These are phyloP conservation scores for Clonostachys byssicola DNA, from an alignment of 2,329 filamentous ascomycete species.

Conservation along the genomic window DNA sequence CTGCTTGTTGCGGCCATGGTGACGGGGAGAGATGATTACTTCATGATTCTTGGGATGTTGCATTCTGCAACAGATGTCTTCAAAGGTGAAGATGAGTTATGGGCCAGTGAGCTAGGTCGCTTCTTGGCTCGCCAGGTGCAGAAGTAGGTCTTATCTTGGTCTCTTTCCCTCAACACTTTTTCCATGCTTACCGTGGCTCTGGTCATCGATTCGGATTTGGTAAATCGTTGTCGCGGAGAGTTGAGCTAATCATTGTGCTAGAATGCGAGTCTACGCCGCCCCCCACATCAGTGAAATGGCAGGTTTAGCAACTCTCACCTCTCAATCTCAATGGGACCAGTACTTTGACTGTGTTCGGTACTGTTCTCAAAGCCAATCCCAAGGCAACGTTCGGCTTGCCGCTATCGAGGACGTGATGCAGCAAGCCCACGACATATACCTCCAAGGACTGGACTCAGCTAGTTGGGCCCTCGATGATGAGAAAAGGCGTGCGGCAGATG, in stretches of 20 bases:
- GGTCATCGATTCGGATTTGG: too few species aligned
- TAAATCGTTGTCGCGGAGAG: neutral
- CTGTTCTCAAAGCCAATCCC: neutral
- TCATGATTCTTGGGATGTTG: constrained; percentile 13
- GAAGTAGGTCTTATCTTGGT: constrained; percentile 11
- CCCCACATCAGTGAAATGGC: neutral
- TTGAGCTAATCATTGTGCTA: constrained; percentile 23
- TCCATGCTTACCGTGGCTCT: too few species aligned
- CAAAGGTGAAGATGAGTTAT: constrained; percentile 10
- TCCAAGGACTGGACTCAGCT: neutral
- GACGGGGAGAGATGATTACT: constrained; percentile 16
- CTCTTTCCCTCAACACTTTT: too few species aligned
- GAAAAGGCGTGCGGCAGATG: neutral
- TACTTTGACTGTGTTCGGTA: neutral
- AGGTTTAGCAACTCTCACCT: neutral
- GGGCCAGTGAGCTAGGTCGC: constrained; percentile 7
- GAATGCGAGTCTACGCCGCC: constrained; percentile 6
- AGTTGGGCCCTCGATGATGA: too few species aligned
- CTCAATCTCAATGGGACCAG: neutral
- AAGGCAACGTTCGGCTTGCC: neutral
- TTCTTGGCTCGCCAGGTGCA: constrained; percentile 15
- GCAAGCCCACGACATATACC: constrained; percentile 2
- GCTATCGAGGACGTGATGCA: neutral
- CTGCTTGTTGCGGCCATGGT: constrained; percentile 16
- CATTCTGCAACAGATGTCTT: constrained; percentile 16